Percentiles rank a stretch among this genome's conserved stretches.
Evolutionary conservation across 768 basidiomycete species (phyloP).

Genomic region (Fistulinella prunicolor): DNA sequence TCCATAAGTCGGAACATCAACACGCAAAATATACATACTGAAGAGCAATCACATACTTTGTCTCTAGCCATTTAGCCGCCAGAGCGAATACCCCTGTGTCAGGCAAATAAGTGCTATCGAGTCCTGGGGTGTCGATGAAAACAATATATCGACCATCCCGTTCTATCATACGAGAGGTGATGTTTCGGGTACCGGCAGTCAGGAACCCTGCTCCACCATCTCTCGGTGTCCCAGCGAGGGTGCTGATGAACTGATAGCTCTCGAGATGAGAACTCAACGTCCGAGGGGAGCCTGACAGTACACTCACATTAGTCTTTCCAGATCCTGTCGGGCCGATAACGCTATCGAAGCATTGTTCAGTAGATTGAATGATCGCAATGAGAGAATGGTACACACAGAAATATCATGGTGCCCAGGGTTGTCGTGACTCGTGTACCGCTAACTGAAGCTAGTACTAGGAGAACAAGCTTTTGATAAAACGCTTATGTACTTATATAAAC

Average conservation of each 20-base stretch:
- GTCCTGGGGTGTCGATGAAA: constrained; percentile 8
- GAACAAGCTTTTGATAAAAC: no score
- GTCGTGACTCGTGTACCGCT: no score
- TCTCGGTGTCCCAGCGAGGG: neutral
- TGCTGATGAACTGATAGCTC: constrained; percentile 6
- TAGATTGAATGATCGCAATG: neutral
- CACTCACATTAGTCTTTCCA: constrained; percentile 8
- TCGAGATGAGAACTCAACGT: neutral
- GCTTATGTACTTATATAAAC: no score
- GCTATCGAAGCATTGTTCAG: neutral
- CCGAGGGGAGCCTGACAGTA: neutral
- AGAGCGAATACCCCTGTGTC: constrained; percentile 1
- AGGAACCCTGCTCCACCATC: neutral
- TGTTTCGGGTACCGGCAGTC: neutral
- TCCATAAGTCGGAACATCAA: no score
- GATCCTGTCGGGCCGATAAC: constrained; percentile 6
- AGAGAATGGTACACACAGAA: neutral
- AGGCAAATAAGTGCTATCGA: neutral
- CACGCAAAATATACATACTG: neutral
- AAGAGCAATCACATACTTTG: neutral
- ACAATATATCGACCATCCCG: constrained; percentile 1
- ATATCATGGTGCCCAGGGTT: no score
- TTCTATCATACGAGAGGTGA: neutral
- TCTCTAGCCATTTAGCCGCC: neutral
- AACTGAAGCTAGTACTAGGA: no score